A percentile compares a stretch with the other conserved stretches of the same genome.
These are phyloP conservation scores for Linum trigynum DNA, from an alignment of 345 rosid genomes.

Conservation along the genomic window DNA sequence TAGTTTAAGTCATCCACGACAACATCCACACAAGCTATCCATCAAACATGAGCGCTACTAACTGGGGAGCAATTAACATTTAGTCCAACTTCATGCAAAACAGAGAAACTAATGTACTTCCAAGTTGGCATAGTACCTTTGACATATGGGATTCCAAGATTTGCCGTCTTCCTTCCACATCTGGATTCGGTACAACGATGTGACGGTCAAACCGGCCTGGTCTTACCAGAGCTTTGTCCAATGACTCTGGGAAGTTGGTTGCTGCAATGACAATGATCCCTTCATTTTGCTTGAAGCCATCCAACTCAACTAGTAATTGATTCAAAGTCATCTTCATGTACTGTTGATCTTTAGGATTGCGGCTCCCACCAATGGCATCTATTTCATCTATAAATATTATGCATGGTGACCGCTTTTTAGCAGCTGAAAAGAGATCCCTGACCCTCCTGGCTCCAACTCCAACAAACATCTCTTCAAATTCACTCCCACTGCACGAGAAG, in stretches of 20 bases:
- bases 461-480: conserved; percentile 98
- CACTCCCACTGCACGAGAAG: conserved; percentile 99
- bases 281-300: conserved; percentile 96
- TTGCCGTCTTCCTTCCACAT: conserved; percentile 94
- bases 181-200: conserved; percentile 91
- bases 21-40: not conserved
- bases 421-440: conserved; percentile 97
- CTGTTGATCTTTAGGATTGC: conserved; percentile 87
- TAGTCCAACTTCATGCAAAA: not conserved
- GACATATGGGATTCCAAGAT: conserved; percentile 94
- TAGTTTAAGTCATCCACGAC: not conserved
- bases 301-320: conserved; percentile 88
- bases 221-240: conserved; percentile 92
- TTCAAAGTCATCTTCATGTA: conserved; percentile 98
- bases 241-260: conserved; percentile 84
- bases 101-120: not conserved
- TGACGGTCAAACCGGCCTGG: conserved; percentile 98
- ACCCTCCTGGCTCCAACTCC: conserved; percentile 99
- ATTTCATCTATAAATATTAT: conserved; percentile 96
- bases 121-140: conserved; percentile 46
- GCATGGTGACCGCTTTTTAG: conserved; percentile 94
- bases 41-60: not conserved
- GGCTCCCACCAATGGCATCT: conserved; percentile 95
- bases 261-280: conserved; percentile 96
- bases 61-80: not conserved